Evolutionary conservation across 2,329 filamentous ascomycete species (phyloP).

Genomic region (Graphilbum ipis-grandicollis): DNA sequence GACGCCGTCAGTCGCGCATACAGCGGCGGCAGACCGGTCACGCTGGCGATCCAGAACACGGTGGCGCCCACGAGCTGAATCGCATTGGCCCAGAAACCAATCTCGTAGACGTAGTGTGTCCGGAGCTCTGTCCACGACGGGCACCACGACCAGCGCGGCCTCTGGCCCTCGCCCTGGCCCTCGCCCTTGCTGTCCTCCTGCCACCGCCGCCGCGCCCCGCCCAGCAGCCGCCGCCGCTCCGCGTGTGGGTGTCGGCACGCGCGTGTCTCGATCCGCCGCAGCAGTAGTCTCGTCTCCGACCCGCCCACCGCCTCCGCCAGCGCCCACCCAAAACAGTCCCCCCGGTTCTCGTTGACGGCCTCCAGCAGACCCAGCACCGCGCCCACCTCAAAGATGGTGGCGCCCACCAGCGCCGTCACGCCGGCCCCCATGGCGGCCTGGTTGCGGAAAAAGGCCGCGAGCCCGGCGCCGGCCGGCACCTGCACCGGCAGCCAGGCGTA

Average conservation of each 20-base stretch:
- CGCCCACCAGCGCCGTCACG: slow-evolving; percentile 47
- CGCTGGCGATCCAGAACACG: slow-evolving; percentile 46
- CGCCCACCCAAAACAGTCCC: slow-evolving; percentile 53
- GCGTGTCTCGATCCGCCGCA: slow-evolving; percentile 5
- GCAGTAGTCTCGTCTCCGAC: slow-evolving; percentile 11
- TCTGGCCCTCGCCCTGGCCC: background rate
- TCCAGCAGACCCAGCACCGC: slow-evolving; percentile 47
- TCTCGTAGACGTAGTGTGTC: slow-evolving; percentile 41
- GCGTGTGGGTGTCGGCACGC: slow-evolving; percentile 5
- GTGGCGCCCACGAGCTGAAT: slow-evolving; percentile 40
- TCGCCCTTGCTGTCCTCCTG: background rate
- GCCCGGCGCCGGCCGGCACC: slow-evolving; percentile 23
- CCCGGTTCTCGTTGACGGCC: slow-evolving; percentile 48
- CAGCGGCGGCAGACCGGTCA: slow-evolving; percentile 41
- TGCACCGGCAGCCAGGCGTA: slow-evolving; percentile 45
- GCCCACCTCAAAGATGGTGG: slow-evolving; percentile 48
- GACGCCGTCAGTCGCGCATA: slow-evolving; percentile 31
- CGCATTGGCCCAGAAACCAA: slow-evolving; percentile 44
- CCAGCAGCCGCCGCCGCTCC: background rate
- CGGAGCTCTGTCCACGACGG: slow-evolving; percentile 37
- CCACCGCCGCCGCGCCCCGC: background rate
- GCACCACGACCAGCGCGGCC: slow-evolving; percentile 36
- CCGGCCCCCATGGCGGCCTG: slow-evolving; percentile 39
- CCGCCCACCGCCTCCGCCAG: slow-evolving; percentile 29
- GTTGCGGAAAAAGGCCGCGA: slow-evolving; percentile 25